A percentile compares a stretch with the other conserved stretches of the same genome.
phyloP scores from a whole-genome alignment of 148 eudicot genomes.

The Agrostemma githago region DNA sequence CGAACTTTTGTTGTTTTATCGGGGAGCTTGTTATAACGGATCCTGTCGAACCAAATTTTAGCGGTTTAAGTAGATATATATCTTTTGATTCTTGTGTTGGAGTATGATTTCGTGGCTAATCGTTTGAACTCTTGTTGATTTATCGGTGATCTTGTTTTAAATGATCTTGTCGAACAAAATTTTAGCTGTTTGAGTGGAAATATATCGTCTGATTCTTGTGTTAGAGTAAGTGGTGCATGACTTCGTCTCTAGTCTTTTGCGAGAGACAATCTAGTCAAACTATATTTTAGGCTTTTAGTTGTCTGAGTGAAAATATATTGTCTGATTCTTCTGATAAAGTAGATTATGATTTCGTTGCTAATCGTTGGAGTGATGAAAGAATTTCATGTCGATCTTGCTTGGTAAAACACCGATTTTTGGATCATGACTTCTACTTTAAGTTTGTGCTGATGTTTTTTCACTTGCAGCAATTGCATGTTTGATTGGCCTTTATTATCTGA shows the following conservation, averaged over 20 bases:
- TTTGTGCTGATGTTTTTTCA: neutral
- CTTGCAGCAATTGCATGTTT: neutral
- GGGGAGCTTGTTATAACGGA: neutral
- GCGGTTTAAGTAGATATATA: neutral
- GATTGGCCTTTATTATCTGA: constrained; percentile 1
- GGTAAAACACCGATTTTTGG: too few species aligned
- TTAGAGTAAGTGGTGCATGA: too few species aligned
- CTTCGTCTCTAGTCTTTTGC: neutral
- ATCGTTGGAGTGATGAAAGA: too few species aligned
- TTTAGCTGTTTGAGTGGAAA: too few species aligned
- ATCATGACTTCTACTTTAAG: too few species aligned
- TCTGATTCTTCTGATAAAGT: too few species aligned
- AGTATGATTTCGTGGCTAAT: neutral
- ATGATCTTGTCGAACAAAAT: neutral
- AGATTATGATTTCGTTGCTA: too few species aligned
- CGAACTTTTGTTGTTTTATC: neutral
- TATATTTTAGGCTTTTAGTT: too few species aligned
- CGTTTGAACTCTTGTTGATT: neutral
- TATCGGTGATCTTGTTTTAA: neutral
- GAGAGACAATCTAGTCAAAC: too few species aligned
- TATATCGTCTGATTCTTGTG: too few species aligned
- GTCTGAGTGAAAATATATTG: too few species aligned
- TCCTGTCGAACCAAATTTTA: neutral
- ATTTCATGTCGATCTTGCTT: too few species aligned
- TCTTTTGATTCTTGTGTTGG: neutral